These are phyloP conservation scores for Daldinia eschscholtzii DNA, from an alignment of 2,329 filamentous ascomycete species.

Conservation along the genomic window DNA sequence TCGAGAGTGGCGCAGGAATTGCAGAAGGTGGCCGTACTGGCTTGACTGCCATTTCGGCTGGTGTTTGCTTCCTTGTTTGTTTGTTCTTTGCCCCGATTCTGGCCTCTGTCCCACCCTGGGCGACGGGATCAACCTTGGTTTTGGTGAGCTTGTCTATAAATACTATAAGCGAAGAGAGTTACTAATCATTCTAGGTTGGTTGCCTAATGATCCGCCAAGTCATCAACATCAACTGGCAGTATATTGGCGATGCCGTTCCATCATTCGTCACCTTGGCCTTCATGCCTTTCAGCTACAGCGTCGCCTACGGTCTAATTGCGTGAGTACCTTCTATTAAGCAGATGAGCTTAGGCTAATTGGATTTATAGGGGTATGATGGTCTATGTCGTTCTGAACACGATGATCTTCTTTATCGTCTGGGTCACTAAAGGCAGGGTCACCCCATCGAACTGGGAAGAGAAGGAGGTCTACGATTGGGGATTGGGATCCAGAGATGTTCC, in stretches of 20 bases:
- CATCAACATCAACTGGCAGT: constrained; percentile 80
- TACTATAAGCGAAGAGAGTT: background rate
- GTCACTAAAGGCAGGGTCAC: constrained; percentile 61
- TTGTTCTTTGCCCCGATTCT: constrained; percentile 83
- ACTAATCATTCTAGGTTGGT: constrained; percentile 65
- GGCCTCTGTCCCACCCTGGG: constrained; percentile 82
- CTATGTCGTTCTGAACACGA: constrained; percentile 67
- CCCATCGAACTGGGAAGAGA: constrained; percentile 66
- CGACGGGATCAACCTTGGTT: constrained; percentile 79
- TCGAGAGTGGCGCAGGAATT: constrained; percentile 81
- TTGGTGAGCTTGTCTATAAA: constrained; percentile 61
- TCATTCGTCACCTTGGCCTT: constrained; percentile 81
- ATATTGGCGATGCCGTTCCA: constrained; percentile 80
- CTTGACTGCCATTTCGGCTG: constrained; percentile 76
- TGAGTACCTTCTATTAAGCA: constrained; percentile 54
- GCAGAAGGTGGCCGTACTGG: constrained; percentile 81
- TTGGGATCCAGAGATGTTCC: constrained; percentile 67
- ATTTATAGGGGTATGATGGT: constrained; percentile 62
- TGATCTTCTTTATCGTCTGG: constrained; percentile 64
- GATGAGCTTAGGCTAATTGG: constrained; percentile 15
- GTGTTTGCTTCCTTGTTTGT: constrained; percentile 76
- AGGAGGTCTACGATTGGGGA: constrained; percentile 68
- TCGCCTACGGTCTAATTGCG: constrained; percentile 82
- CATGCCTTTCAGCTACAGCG: constrained; percentile 84
- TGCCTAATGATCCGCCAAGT: constrained; percentile 84